Percentiles rank a stretch among this genome's conserved stretches.
Evolutionary conservation across 345 rosid species (phyloP).

Genomic region (Alliaria petiolata): DNA sequence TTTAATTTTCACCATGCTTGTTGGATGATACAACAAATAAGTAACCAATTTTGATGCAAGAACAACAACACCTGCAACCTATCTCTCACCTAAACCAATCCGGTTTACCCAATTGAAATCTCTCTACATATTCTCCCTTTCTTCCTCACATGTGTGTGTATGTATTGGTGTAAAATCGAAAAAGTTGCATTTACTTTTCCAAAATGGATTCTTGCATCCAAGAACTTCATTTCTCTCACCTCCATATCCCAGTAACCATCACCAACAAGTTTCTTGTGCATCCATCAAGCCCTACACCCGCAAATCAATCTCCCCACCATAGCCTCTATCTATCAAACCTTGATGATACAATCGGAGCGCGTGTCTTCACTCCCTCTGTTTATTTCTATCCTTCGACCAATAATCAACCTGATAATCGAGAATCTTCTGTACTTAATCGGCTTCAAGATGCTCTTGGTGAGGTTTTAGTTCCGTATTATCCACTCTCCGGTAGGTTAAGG

Average conservation of each 20-base stretch:
- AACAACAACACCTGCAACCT: constrained; percentile 25
- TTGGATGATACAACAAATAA: constrained; percentile 1
- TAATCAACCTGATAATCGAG: not conserved
- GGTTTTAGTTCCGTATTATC: constrained; percentile 82
- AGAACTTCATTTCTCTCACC: constrained; percentile 54
- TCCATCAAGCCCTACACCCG: constrained; percentile 61
- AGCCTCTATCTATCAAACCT: constrained; percentile 85
- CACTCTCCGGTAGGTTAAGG: constrained; percentile 74
- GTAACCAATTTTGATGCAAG: constrained; percentile 11
- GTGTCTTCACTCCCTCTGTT: constrained; percentile 85
- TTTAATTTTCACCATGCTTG: constrained; percentile 10
- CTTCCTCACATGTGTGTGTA: not conserved
- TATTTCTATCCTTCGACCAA: constrained; percentile 49
- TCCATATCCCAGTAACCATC: constrained; percentile 47
- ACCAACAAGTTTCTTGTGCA: constrained; percentile 32
- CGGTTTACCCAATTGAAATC: constrained; percentile 10
- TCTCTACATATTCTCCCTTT: constrained; percentile 9
- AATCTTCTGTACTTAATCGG: constrained; percentile 31
- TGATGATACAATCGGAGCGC: constrained; percentile 70
- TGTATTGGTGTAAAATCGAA: not conserved
- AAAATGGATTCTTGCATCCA: constrained; percentile 61
- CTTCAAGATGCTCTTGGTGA: constrained; percentile 48
- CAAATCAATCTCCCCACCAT: constrained; percentile 33
- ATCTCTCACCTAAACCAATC: constrained; percentile 21
- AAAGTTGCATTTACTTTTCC: not conserved